Base-by-base conservation (phyloP, 192 early-diverging fungal species). In the Chytriomyces hyalinus region DNA sequence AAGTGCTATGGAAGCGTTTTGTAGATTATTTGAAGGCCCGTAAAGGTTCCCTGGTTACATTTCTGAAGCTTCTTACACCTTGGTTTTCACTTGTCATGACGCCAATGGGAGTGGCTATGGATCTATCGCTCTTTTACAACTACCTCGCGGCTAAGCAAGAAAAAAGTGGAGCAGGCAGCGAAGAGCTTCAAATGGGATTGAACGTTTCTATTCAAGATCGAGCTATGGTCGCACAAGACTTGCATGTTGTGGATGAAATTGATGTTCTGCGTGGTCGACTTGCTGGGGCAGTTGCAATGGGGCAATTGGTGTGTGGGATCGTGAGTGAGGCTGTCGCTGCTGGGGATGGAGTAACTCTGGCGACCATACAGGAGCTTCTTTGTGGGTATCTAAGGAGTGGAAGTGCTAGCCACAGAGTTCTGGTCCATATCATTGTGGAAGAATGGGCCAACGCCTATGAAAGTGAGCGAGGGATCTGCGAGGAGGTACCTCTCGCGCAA, bases 151-250 rank as follows among this genome's bases (percentile, higher is more conserved):
- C 67, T 26, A 48, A 60, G 36, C 24, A 49, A 15, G 49, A 11
- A 8, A 53, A 49, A 9, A 63, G 47, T 9, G 15, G 15, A 11
- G 63, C 49, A 9, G 45, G 45, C 4, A 64, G 28, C 26, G 48
- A 48, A 17, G 67, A 48, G 46, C 8, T 15, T 8, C 61, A 72
- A 11, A 50, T 15, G 24, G 75, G 51, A 22, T 80, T 94, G 77
- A 95, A 96, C 77, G 87, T 98, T 0, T 74, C 85, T n/a, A 78
- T 82, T 9, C 89, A 90, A 45, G 97, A 99, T 76, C 82, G 88
- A 49, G 93, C 94, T 17, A 98, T 99, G 96, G 82, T 94, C 28
- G 84, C 88, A 61, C 96, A 98, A 78, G 97, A 99, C 79, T 80
- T 97, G 61, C 92, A 93, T 1, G 80, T 99, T 48, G 86, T 99